A percentile compares a stretch with the other conserved stretches of the same genome.
Evolutionary conservation across 345 rosid species (phyloP).

Genomic region (Bruguiera sexangula): DNA sequence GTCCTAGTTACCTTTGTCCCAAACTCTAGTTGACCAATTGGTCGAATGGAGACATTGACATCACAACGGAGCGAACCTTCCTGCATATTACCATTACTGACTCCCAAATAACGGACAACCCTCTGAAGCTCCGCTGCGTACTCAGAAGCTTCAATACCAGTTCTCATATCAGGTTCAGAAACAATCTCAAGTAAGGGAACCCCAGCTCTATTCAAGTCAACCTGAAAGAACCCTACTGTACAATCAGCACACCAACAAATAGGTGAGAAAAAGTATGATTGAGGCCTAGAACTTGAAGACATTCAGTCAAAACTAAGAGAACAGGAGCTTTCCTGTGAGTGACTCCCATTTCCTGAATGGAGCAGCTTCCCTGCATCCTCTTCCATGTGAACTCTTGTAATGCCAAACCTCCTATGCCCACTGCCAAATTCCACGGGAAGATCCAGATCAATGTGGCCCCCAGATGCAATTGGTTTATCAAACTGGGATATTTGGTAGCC

Average conservation of each 20-base stretch:
- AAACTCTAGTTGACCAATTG: constrained; percentile 67
- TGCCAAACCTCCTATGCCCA: constrained; percentile 80
- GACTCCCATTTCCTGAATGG: constrained; percentile 67
- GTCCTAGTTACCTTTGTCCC: constrained; percentile 72
- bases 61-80: constrained; percentile 97
- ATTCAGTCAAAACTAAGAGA: constrained; percentile 18
- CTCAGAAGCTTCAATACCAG: constrained; percentile 81
- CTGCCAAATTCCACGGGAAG: constrained; percentile 89
- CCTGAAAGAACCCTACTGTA: constrained; percentile 38
- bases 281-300: not conserved
- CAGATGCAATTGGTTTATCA: constrained; percentile 81
- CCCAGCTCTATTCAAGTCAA: constrained; percentile 93
- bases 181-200: constrained; percentile 96
- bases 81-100: constrained; percentile 91
- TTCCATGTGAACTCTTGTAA: constrained; percentile 97
- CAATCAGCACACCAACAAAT: not conserved
- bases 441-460: constrained; percentile 78
- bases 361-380: constrained; percentile 96
- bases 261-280: not conserved
- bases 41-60: constrained; percentile 92
- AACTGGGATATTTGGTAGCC: constrained; percentile 97
- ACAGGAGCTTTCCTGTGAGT: constrained; percentile 58
- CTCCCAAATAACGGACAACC: constrained; percentile 76
- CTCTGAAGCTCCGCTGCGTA: constrained; percentile 82
- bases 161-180: constrained; percentile 98